Conservation (phyloP, 116 monocot species). For the Phalaenopsis hybrid region DNA sequence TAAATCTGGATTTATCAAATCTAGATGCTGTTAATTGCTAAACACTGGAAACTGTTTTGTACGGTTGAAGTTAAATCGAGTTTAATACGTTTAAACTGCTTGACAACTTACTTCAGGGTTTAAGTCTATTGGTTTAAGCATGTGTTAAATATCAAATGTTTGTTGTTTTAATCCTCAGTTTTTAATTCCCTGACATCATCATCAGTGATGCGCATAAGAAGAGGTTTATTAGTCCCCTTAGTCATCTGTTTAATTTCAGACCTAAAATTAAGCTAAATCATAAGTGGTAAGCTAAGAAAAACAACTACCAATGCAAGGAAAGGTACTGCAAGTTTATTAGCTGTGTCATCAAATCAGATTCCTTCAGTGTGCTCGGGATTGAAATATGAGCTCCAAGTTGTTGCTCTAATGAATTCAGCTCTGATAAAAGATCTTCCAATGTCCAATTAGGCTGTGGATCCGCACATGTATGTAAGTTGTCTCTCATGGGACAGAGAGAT, state of each 20-base stretch:
- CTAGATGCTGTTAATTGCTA: too few relatives aligned
- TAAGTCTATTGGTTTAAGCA: too few relatives aligned
- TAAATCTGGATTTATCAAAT: too few relatives aligned
- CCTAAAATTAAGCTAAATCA: neutral
- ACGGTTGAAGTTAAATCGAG: too few relatives aligned
- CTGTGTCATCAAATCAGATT: neutral
- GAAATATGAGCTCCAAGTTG: conserved; percentile 15
- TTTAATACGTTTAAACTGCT: too few relatives aligned
- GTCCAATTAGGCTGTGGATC: conserved; percentile 42
- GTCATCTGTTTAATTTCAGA: conserved; percentile 4
- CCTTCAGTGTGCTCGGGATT: conserved; percentile 20
- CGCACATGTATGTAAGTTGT: neutral
- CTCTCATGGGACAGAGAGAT: neutral
- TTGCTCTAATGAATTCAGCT: conserved; percentile 23
- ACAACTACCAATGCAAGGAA: neutral
- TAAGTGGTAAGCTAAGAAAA: neutral
- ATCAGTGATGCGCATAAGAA: conserved; percentile 18
- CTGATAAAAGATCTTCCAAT: conserved; percentile 19
- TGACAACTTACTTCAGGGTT: too few relatives aligned
- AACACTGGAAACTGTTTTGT: too few relatives aligned
- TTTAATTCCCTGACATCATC: conserved; percentile 15
- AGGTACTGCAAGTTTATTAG: neutral
- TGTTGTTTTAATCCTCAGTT: conserved; percentile 9
- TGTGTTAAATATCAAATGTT: too few relatives aligned
- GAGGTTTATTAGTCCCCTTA: conserved; percentile 13